Percentiles rank a stretch among this genome's conserved stretches.
Conservation (phyloP, 139 green algal species). For the Klebsormidium nitens region DNA sequence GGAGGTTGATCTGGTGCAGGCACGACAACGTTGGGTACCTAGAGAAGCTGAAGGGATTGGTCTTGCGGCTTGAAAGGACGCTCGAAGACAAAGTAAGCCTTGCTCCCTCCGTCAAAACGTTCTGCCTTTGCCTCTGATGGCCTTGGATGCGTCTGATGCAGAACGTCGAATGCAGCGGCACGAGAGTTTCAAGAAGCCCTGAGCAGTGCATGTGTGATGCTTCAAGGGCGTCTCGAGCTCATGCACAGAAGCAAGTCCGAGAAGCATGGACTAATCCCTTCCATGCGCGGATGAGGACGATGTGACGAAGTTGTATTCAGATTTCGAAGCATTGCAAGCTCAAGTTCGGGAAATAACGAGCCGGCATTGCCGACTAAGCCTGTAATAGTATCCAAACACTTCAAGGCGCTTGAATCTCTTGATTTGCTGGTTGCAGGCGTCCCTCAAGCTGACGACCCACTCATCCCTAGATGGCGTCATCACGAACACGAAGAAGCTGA, state of each 20-base stretch:
- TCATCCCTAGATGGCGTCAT: neutral
- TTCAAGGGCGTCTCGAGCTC: neutral
- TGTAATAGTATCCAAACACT: too few species aligned
- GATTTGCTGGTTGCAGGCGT: neutral
- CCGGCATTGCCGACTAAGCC: neutral
- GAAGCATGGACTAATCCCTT: too few species aligned
- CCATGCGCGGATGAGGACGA: too few species aligned
- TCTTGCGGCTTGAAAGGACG: constrained; percentile 13
- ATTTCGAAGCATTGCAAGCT: too few species aligned
- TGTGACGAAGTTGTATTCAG: too few species aligned
- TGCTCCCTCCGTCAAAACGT: neutral
- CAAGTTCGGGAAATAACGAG: too few species aligned
- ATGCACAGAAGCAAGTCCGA: neutral
- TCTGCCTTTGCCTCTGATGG: neutral
- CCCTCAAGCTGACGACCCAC: constrained; percentile 7
- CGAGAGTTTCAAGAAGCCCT: neutral
- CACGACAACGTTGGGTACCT: constrained; percentile 18
- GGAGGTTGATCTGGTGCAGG: neutral
- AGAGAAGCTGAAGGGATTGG: constrained; percentile 22
- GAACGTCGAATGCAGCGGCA: neutral
- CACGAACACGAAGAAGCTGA: neutral
- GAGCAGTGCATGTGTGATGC: neutral
- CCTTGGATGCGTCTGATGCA: neutral
- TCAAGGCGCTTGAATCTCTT: too few species aligned
- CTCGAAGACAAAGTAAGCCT: constrained; percentile 25